Evolutionary conservation across 371 early-diverging fungal species (phyloP).

Genomic region (Mortierella sp.): DNA sequence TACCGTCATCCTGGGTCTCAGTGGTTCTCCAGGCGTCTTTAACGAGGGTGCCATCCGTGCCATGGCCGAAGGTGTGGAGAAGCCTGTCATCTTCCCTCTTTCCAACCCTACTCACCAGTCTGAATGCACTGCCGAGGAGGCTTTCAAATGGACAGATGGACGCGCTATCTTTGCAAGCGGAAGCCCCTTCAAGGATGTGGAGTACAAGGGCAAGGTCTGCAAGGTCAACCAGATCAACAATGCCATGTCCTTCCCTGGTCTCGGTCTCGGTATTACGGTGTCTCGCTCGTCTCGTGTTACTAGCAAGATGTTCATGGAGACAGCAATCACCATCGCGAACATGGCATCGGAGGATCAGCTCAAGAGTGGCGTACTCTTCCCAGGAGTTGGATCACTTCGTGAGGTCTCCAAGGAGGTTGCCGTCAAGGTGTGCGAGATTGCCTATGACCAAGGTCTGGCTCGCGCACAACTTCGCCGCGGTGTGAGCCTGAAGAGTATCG

Average conservation of each 20-base stretch:
- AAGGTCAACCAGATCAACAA: constrained; percentile 75
- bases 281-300: constrained; percentile 67
- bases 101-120: constrained; percentile 73
- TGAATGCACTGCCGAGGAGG: constrained; percentile 74
- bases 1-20: constrained; percentile 71
- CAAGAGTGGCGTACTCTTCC: constrained; percentile 69
- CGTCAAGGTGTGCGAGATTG: constrained; percentile 70
- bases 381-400: constrained; percentile 64
- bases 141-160: constrained; percentile 70
- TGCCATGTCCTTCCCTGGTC: constrained; percentile 69
- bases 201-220: constrained; percentile 59
- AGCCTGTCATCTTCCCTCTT: constrained; percentile 72
- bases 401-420: constrained; percentile 66
- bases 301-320: constrained; percentile 69
- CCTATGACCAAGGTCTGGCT: constrained; percentile 65
- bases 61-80: constrained; percentile 69
- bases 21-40: constrained; percentile 68
- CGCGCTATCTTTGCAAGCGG: constrained; percentile 74
- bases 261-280: constrained; percentile 68
- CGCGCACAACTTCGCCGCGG: constrained; percentile 61
- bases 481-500: constrained; percentile 59
- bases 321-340: constrained; percentile 68
- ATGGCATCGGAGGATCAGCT: constrained; percentile 68
- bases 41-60: constrained; percentile 61
- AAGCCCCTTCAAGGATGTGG: constrained; percentile 64